These are phyloP conservation scores for Suillus plorans DNA, from an alignment of 768 basidiomycete species.

Conservation along the genomic window DNA sequence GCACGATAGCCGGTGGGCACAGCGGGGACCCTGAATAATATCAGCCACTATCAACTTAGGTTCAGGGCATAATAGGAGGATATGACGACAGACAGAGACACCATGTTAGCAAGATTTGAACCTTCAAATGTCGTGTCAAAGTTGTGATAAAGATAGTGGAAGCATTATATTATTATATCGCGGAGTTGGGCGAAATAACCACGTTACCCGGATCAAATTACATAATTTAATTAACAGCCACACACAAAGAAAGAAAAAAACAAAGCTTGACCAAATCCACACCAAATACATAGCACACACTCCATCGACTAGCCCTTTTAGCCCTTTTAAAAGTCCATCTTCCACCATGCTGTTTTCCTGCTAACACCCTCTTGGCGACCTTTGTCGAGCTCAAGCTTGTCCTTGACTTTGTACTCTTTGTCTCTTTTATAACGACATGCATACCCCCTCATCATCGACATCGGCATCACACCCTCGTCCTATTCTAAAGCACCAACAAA, in stretches of 20 bases:
- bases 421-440: constrained; percentile 9
- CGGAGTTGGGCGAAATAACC: constrained; percentile 1
- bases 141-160: background rate
- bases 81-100: background rate
- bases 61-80: background rate
- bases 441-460: constrained; percentile 8
- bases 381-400: background rate
- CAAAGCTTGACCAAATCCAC: constrained; percentile 14
- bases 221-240: constrained; percentile 7
- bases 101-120: background rate
- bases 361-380: constrained; percentile 12
- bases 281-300: constrained; percentile 17
- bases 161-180: no score
- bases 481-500: constrained; percentile 53
- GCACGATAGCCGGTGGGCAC: constrained; percentile 1
- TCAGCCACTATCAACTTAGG: constrained; percentile 8
- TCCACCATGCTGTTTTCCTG: constrained; percentile 12
- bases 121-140: background rate
- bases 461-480: constrained; percentile 39
- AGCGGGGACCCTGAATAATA: constrained; percentile 3
- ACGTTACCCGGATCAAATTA: constrained; percentile 12
- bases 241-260: constrained; percentile 2
- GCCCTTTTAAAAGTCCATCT: constrained; percentile 9
- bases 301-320: background rate
- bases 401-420: background rate